These are phyloP conservation scores for Diaporthe sp. DNA, from an alignment of 2,329 filamentous ascomycete genomes.

Conservation along the genomic window DNA sequence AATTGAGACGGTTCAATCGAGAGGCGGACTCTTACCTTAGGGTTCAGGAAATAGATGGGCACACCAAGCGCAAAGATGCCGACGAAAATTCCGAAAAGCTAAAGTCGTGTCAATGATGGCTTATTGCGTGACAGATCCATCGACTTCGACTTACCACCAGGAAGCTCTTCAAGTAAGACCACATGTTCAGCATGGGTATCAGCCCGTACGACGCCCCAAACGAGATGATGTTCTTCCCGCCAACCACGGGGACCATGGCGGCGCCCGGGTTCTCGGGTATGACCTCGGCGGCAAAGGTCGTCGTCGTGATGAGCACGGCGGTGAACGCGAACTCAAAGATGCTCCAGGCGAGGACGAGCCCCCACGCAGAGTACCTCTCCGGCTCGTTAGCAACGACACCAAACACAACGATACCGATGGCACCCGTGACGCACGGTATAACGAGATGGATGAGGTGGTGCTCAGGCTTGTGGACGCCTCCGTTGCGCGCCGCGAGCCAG, in stretches of 20 bases:
- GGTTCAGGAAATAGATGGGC: not conserved
- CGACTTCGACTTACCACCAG: not conserved
- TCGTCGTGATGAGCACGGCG: not conserved
- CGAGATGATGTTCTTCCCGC: conserved; percentile 1
- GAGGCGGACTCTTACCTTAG: not conserved
- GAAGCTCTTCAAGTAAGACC: conserved; percentile 4
- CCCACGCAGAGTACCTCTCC: not conserved
- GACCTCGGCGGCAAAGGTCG: not conserved
- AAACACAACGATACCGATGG: not conserved
- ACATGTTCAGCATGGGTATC: conserved; percentile 16
- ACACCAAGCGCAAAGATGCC: not conserved
- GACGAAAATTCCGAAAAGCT: not conserved
- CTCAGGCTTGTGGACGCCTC: conserved; percentile 52
- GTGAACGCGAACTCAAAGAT: conserved; percentile 5
- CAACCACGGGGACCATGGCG: not conserved
- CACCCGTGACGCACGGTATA: not conserved
- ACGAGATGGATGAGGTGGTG: conserved; percentile 34
- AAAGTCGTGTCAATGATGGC: not conserved
- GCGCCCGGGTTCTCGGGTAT: not conserved
- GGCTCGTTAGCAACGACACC: not conserved
- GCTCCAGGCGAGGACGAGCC: not conserved
- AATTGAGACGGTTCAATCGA: not conserved
- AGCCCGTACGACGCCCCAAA: not conserved
- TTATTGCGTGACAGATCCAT: rapidly evolving
- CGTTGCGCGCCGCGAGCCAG: conserved; percentile 54